These are phyloP conservation scores for Boletus vermiculosoides DNA, from an alignment of 768 basidiomycete genomes.

Conservation along the genomic window DNA sequence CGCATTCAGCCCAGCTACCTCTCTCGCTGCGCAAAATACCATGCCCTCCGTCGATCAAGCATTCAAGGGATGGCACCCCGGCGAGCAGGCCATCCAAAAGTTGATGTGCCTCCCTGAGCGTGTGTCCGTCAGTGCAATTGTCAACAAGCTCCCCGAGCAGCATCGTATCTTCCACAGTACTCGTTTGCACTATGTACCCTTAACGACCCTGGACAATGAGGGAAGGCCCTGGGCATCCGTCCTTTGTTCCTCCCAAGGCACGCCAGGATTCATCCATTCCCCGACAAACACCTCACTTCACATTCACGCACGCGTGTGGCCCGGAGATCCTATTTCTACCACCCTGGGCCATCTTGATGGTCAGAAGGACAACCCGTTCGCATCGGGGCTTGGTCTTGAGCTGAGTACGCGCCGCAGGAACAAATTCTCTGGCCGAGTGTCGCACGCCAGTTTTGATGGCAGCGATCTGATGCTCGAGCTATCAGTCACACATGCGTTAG, in stretches of 20 bases:
- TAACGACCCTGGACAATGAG: slow-evolving; percentile 31
- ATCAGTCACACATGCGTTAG: slow-evolving; percentile 54
- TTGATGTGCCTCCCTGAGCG: slow-evolving; percentile 24
- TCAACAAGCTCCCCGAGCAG: slow-evolving; percentile 28
- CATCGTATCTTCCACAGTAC: slow-evolving; percentile 34
- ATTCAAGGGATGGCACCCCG: slow-evolving; percentile 45
- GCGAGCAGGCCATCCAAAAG: slow-evolving; percentile 29
- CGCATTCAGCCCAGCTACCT: background rate
- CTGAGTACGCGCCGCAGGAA: slow-evolving; percentile 56
- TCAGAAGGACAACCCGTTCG: slow-evolving; percentile 30
- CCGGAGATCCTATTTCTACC: slow-evolving; percentile 52
- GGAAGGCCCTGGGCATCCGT: slow-evolving; percentile 37
- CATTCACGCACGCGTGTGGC: slow-evolving; percentile 30
- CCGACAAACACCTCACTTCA: slow-evolving; percentile 21
- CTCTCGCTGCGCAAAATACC: background rate
- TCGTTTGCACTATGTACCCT: slow-evolving; percentile 30
- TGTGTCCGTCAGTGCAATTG: slow-evolving; percentile 25
- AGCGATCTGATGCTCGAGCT: slow-evolving; percentile 38
- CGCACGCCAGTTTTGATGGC: slow-evolving; percentile 31
- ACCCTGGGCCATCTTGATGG: slow-evolving; percentile 27
- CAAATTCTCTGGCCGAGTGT: slow-evolving; percentile 55
- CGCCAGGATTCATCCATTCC: slow-evolving; percentile 29
- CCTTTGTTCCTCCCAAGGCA: slow-evolving; percentile 28
- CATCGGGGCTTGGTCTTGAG: slow-evolving; percentile 62
- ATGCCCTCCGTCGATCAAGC: slow-evolving; percentile 15